phyloP scores from a whole-genome alignment of 352 stramenopile genomes.

The Pythium apleroticum region DNA sequence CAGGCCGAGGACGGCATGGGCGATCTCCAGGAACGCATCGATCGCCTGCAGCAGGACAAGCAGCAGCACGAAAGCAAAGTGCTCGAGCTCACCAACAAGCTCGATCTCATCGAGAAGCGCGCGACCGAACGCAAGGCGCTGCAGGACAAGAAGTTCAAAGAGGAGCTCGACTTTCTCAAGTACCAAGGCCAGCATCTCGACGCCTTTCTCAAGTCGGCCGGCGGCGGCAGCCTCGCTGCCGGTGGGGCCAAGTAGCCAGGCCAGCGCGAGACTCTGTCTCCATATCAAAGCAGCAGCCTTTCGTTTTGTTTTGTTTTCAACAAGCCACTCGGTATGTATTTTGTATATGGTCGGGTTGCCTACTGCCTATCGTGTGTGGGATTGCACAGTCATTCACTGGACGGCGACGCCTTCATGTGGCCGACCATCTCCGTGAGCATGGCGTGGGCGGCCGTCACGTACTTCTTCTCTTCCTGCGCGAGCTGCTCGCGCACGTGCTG shows the following conservation, averaged over 20 bases:
- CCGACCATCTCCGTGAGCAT: conserved; percentile 49
- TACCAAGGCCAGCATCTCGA: conserved; percentile 96
- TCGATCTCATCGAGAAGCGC: conserved; percentile 93
- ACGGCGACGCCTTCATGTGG: conserved; percentile 1
- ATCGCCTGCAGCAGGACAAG: conserved; percentile 54
- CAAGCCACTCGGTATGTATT: not conserved
- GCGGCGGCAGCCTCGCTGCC: conserved; percentile 39
- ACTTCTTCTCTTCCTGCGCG: conserved; percentile 61
- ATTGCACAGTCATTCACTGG: not conserved
- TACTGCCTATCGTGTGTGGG: not conserved
- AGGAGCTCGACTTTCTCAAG: conserved; percentile 95
- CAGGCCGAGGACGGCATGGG: conserved; percentile 92
- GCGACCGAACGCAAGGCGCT: conserved; percentile 83
- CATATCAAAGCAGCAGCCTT: too few relatives aligned
- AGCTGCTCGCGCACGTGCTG: conserved; percentile 61
- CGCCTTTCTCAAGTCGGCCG: conserved; percentile 90
- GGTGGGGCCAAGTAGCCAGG: conserved; percentile 22
- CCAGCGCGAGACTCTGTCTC: not conserved
- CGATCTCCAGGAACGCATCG: conserved; percentile 73
- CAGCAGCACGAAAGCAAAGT: conserved; percentile 81
- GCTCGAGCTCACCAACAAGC: conserved; percentile 87
- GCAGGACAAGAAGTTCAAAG: conserved; percentile 93
- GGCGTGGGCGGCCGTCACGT: conserved; percentile 56
- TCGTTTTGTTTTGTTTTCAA: too few relatives aligned
- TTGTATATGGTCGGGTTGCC: not conserved